phyloP scores from a whole-genome alignment of 148 eudicot genomes.

The Diospyros lotus region DNA sequence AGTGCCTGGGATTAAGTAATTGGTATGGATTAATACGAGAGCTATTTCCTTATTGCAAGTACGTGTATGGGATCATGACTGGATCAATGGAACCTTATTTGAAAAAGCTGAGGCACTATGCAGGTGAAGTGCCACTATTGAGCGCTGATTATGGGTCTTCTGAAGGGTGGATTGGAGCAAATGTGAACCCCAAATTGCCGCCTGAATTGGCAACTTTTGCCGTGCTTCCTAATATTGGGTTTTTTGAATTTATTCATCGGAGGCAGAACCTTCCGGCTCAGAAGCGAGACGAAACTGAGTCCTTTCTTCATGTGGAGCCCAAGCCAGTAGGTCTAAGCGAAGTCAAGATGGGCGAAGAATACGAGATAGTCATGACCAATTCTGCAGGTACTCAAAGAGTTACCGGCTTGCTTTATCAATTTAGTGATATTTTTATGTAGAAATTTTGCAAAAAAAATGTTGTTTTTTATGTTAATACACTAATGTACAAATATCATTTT shows the following conservation, averaged over 20 bases:
- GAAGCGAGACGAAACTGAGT: constrained; percentile 9
- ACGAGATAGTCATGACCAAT: constrained; percentile 77
- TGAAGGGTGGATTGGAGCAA: constrained; percentile 96
- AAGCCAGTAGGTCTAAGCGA: constrained; percentile 69
- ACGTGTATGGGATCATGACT: constrained; percentile 83
- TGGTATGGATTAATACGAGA: constrained; percentile 78
- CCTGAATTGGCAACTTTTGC: constrained; percentile 80
- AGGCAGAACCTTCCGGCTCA: constrained; percentile 27
- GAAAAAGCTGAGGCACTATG: constrained; percentile 75
- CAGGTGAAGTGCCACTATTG: constrained; percentile 68
- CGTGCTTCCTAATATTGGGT: constrained; percentile 81
- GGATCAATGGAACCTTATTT: constrained; percentile 96
- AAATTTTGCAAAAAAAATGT: too few relatives aligned
- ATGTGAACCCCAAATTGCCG: constrained; percentile 68
- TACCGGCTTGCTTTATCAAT: too few relatives aligned
- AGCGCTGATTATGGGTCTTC: constrained; percentile 92
- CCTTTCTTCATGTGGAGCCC: constrained; percentile 28
- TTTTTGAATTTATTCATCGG: constrained; percentile 83
- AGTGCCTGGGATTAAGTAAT: constrained; percentile 50
- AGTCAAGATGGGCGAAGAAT: constrained; percentile 79
- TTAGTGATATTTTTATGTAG: too few relatives aligned
- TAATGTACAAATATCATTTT: too few relatives aligned
- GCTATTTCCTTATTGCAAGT: constrained; percentile 83
- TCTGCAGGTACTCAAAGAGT: constrained; percentile 57
- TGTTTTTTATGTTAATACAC: too few relatives aligned